Base-by-base conservation (phyloP, 1,284 basidiomycete species). In the Jaminaea rosea region DNA sequence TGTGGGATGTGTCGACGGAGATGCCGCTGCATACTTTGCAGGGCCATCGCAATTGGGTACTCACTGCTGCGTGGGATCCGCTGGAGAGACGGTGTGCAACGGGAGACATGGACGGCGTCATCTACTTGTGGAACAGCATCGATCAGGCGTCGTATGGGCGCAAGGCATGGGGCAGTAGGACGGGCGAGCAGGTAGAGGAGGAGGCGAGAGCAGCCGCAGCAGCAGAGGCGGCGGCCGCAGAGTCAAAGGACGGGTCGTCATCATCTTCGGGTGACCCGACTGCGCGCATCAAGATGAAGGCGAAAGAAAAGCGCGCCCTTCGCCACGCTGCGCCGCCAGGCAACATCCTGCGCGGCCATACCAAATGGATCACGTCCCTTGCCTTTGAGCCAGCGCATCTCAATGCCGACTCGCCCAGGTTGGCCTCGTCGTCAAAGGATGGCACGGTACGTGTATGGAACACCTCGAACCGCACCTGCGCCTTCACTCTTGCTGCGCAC, bases 361-460 rank as follows among this genome's bases (percentile, higher is more conserved):
- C 88, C 26, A 97, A 97, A 78, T 97, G 93, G 91, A 84, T 98
- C 59, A 97, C 87, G 0, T 87, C 86, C n/a, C 81, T 99, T 19
- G 82, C 91, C 24, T 98, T 92, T 86, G 93, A 98, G 73, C 93
- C 94, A 4, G 83, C 91, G 46, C 94, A 98, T 75, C 44, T 62
- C 17, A 63, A 66, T 19, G 56, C 63, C 1, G 47, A 49, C 29
- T 47, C 58, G 26, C 68, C 69, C 78, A 84, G 93, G 9, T 79
- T 98, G 1, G 93, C 92, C 0, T 91, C 90, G 0, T 88, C 91
- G 1, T 94, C 89, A 29, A 98, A 98, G 77, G 93, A 98, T 69
- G 86, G 86, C 13, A 96, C 91, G 0, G 90, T 97, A 21, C 84
- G 89, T 7, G 83, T 98, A 17, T 99, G 93, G 93, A 86, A 86